phyloP scores from a whole-genome alignment of 1,139 yeast species.

The Candida frijolesensis region DNA sequence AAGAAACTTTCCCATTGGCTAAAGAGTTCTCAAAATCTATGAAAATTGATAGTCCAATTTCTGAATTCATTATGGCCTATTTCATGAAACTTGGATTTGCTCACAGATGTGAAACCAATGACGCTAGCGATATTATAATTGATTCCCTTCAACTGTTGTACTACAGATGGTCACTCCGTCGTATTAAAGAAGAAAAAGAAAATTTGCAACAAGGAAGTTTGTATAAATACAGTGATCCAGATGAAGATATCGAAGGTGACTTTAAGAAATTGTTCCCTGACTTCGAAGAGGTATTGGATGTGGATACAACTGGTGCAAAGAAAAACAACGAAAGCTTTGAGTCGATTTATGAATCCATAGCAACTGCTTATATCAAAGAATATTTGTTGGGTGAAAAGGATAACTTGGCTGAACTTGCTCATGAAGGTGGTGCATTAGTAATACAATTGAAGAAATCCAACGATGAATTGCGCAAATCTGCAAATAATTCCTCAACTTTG shows the following conservation, averaged over 20 bases:
- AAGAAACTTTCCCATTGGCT: constrained; percentile 34
- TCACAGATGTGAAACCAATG: constrained; percentile 19
- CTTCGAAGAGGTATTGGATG: constrained; percentile 64
- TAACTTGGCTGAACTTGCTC: constrained; percentile 32
- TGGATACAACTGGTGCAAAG: constrained; percentile 20
- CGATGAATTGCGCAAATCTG: constrained; percentile 22
- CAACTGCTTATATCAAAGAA: constrained; percentile 31
- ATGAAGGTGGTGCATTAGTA: constrained; percentile 45
- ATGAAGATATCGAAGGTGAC: constrained; percentile 70
- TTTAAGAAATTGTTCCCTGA: constrained; percentile 83
- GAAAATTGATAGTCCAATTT: constrained; percentile 44
- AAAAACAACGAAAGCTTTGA: constrained; percentile 28
- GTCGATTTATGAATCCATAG: constrained; percentile 31
- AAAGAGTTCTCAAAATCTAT: constrained; percentile 41
- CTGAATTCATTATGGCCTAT: constrained; percentile 47
- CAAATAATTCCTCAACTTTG: constrained; percentile 37
- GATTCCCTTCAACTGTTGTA: constrained; percentile 60
- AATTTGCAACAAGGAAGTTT: constrained; percentile 61
- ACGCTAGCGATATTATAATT: constrained; percentile 9
- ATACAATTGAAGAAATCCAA: constrained; percentile 22
- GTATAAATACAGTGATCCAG: constrained; percentile 64
- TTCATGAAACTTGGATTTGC: constrained; percentile 33
- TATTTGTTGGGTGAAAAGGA: constrained; percentile 21
- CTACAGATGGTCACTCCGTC: constrained; percentile 78
- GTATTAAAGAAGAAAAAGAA: constrained; percentile 65